Base-by-base conservation (phyloP, 176 grass and related monocot species). In the Phoenix roebelenii region DNA sequence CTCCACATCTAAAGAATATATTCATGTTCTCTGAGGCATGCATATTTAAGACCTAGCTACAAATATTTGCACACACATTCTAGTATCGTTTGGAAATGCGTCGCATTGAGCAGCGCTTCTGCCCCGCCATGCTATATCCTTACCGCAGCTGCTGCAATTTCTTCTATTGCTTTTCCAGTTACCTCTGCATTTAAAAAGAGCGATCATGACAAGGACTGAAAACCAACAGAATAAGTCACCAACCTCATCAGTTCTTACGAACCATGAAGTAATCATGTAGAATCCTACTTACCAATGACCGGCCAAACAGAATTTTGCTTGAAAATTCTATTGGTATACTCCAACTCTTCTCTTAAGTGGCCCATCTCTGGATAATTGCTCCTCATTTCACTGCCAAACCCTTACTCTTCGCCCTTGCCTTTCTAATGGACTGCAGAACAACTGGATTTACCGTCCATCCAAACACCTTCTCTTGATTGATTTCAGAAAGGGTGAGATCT, bases 281-380 rank as follows among this genome's bases (percentile, higher is more conserved):
- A 61, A 16, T 3, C 58, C 10, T n/a, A 24, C 78, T 70, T 87
- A 98, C 87, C 79, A 19, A 98, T 85, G 71, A 92, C 81, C 58
- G 93, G 87, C 93, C 87, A 98, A 12, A 48, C 58, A 58, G 87
- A 84, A 66, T 89, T 82, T 50, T 81, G 64, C 17, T 79, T 17
- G 63, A 79, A 98, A 35, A 98, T 76, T 73, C 64, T 57, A 68
- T 80, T 84, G 18, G 93, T 87, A 50, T 83, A 74, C 28, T 61
- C 60, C 63, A 98, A 66, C 18, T 98, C 93, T 29, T 56, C 69
- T 67, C 68, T 85, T 44, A 98, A 84, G 68, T 98, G 70, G 3
- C 81, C 84, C 87, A 97, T 91, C 70, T 92, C 87, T 16, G 87
- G 78, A 88, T 92, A 97, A 81, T 92, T 91, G 69, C 66, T 85